Evolutionary conservation across 139 green algal species (phyloP).

Genomic region (Astrephomene gubernaculifera): DNA sequence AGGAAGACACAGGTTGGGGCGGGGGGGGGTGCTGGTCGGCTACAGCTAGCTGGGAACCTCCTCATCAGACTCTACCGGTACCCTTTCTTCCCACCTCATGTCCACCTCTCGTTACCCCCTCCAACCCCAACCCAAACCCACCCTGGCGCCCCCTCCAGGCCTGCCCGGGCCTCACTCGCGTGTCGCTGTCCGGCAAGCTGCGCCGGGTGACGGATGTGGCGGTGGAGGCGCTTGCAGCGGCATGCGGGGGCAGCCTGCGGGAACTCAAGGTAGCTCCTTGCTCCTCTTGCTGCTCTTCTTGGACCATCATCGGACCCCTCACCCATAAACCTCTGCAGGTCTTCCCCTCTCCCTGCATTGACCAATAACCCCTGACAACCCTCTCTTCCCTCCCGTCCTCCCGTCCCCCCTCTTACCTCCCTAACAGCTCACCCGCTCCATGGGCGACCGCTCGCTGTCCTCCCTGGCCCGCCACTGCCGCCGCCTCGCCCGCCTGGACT

Average conservation of each 20-base stretch:
- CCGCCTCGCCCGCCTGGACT: background rate
- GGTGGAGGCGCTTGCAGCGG: slow-evolving; percentile 14
- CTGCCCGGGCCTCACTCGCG: background rate
- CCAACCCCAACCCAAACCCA: background rate
- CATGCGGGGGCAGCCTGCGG: background rate
- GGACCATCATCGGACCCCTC: no score
- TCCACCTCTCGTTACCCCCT: background rate
- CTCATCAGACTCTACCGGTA: no score
- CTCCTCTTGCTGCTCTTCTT: no score
- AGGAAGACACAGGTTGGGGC: no score
- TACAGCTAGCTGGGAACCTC: no score
- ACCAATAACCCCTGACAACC: background rate
- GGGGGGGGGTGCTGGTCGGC: no score
- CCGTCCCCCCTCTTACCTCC: background rate
- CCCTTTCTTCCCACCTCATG: background rate
- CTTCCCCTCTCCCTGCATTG: no score
- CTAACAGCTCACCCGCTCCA: slow-evolving; percentile 32
- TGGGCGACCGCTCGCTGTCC: slow-evolving; percentile 19
- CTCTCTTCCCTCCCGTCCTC: background rate
- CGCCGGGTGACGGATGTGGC: slow-evolving; percentile 32
- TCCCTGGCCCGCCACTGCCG: slow-evolving; percentile 31
- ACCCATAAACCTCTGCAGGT: no score
- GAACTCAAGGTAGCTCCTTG: slow-evolving; percentile 15
- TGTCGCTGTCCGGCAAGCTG: slow-evolving; percentile 35
- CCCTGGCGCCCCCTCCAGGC: slow-evolving; percentile 1